Evolutionary conservation across 306 rosid species (phyloP).

Genomic region (Vigna hirtella): DNA sequence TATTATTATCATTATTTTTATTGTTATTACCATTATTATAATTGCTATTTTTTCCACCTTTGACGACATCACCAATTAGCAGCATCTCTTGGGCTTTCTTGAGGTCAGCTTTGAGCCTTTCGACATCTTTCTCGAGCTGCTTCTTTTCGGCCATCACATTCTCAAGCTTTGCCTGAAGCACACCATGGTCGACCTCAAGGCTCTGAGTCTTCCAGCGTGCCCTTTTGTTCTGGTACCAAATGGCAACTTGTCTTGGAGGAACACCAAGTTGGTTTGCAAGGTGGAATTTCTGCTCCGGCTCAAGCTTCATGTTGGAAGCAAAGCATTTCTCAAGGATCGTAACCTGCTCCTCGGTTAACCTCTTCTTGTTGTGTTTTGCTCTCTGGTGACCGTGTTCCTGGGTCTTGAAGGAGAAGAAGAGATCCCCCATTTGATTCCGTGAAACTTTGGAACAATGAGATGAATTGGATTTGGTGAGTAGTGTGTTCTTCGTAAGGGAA

Average conservation of each 20-base stretch:
- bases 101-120: constrained; percentile 58
- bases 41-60: constrained; percentile 18
- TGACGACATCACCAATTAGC: constrained; percentile 21
- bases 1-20: background rate
- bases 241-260: constrained; percentile 64
- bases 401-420: constrained; percentile 47
- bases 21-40: background rate
- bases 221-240: constrained; percentile 79
- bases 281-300: constrained; percentile 54
- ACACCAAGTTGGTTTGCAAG: constrained; percentile 64
- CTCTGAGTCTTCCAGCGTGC: constrained; percentile 68
- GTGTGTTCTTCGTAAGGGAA: constrained; percentile 10
- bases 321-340: constrained; percentile 65
- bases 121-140: constrained; percentile 62
- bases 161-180: constrained; percentile 56
- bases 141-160: constrained; percentile 57
- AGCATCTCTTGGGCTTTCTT: constrained; percentile 51
- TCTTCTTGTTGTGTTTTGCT: constrained; percentile 50
- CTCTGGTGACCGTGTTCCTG: constrained; percentile 29
- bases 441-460: background rate
- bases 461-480: background rate
- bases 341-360: constrained; percentile 64
- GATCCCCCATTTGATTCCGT: constrained; percentile 41
- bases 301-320: constrained; percentile 60
- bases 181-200: constrained; percentile 57